Conservation (phyloP, 305 asterid genomes). For the Ilex paraguariensis region DNA sequence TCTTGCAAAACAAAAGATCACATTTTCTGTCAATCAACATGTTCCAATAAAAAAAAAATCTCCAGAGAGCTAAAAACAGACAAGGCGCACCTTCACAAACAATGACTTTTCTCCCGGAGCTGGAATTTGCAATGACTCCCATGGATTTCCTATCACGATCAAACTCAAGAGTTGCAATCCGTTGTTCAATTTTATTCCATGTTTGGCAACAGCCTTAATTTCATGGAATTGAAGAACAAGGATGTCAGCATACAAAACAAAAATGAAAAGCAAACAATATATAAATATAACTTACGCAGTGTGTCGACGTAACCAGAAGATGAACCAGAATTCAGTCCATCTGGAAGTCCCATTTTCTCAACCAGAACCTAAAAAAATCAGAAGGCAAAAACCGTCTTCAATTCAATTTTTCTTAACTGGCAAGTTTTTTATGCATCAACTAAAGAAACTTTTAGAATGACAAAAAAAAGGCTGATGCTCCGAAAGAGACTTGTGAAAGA, state of each 20-base stretch:
- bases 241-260: constrained; percentile 22
- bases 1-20: neutral
- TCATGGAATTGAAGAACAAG: constrained; percentile 8
- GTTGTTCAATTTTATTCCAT: constrained; percentile 68
- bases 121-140: constrained; percentile 77
- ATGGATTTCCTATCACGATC: constrained; percentile 94
- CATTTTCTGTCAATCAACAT: neutral
- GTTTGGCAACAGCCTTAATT: constrained; percentile 57
- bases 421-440: too few relatives aligned
- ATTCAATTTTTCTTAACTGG: too few relatives aligned
- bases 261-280: constrained; percentile 5
- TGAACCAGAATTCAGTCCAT: constrained; percentile 40
- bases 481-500: too few relatives aligned
- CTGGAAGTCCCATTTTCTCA: constrained; percentile 96
- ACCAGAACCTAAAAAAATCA: constrained; percentile 61
- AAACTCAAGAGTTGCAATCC: constrained; percentile 95
- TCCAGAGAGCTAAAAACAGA: neutral
- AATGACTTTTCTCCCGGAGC: constrained; percentile 51
- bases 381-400: too few relatives aligned
- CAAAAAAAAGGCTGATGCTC: too few relatives aligned
- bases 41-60: neutral
- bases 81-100: constrained; percentile 63
- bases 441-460: too few relatives aligned
- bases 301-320: constrained; percentile 47
- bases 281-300: constrained; percentile 49